Evolutionary conservation across 495 filamentous ascomycete genomes (phyloP).

Genomic region (Penicillium waksmanii): DNA sequence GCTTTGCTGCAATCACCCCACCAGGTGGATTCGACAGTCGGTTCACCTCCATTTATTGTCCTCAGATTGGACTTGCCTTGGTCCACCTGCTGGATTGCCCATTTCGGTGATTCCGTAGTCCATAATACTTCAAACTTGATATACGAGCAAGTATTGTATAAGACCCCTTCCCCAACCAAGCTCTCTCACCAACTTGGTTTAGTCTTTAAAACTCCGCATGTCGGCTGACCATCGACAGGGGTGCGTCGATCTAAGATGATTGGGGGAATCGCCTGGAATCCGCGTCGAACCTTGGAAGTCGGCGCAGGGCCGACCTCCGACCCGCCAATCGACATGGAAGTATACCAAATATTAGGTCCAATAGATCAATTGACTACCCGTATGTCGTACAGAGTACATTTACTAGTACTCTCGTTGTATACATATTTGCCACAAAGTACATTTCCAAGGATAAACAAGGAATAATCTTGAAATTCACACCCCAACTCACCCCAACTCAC

Average conservation of each 20-base stretch:
- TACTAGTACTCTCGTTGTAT: too few relatives aligned
- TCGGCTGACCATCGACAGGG: slow-evolving; percentile 30
- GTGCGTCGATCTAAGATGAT: slow-evolving; percentile 23
- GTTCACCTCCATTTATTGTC: slow-evolving; percentile 14
- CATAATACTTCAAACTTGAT: not conserved
- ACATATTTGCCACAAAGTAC: too few relatives aligned
- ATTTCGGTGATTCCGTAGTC: slow-evolving; percentile 26
- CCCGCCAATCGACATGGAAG: slow-evolving; percentile 20
- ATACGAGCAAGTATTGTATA: not conserved
- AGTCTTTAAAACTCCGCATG: slow-evolving; percentile 18
- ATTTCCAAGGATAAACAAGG: not conserved
- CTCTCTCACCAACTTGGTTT: not conserved
- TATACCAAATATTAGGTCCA: too few relatives aligned
- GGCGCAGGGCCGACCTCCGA: not conserved
- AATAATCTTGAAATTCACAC: not conserved
- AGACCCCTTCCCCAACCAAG: not conserved
- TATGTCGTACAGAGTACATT: too few relatives aligned
- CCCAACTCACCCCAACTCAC: not conserved
- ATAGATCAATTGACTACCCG: too few relatives aligned
- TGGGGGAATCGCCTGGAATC: slow-evolving; percentile 23
- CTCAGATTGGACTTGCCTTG: slow-evolving; percentile 11
- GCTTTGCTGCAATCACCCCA: slow-evolving; percentile 6
- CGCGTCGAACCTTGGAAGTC: slow-evolving; percentile 23
- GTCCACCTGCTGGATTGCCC: slow-evolving; percentile 19
- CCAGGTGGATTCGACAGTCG: not conserved